Evolutionary conservation across 73 alveolate genomes (phyloP).

Genomic region (Loxodes magnus): DNA sequence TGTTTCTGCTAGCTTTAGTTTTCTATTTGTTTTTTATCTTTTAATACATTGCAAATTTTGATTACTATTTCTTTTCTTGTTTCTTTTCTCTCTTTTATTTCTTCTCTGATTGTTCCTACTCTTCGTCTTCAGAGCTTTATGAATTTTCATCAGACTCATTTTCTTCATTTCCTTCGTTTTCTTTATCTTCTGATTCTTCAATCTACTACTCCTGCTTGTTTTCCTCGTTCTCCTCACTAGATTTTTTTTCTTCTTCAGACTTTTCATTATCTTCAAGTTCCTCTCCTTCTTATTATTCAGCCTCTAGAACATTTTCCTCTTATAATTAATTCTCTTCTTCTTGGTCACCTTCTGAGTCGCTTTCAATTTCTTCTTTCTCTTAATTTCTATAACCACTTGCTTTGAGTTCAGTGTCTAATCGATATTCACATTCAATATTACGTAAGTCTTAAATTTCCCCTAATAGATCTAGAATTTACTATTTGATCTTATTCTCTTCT

Average conservation of each 20-base stretch:
- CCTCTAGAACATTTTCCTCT: slow-evolving; percentile 6
- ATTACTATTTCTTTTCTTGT: background rate
- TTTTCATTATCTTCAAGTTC: slow-evolving; percentile 17
- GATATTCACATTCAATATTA: slow-evolving; percentile 52
- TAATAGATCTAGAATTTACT: slow-evolving; percentile 19
- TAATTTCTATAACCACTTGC: slow-evolving; percentile 53
- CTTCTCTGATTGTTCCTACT: slow-evolving; percentile 2
- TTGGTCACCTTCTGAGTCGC: slow-evolving; percentile 14
- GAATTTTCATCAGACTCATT: slow-evolving; percentile 4
- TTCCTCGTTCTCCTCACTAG: slow-evolving; percentile 1
- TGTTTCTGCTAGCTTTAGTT: slow-evolving; percentile 29
- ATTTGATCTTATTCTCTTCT: too few relatives aligned
- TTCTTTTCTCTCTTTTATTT: slow-evolving; percentile 5
- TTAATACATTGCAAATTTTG: slow-evolving; percentile 14
- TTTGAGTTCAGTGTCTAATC: slow-evolving; percentile 62
- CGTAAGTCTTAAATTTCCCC: slow-evolving; percentile 51
- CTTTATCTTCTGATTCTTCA: slow-evolving; percentile 1
- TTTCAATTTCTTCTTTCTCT: slow-evolving; percentile 20
- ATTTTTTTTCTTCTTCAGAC: background rate
- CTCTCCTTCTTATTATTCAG: slow-evolving; percentile 21
- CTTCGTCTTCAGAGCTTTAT: slow-evolving; percentile 8
- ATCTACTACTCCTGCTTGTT: background rate
- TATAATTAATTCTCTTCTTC: background rate
- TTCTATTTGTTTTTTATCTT: slow-evolving; percentile 29
- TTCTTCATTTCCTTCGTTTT: slow-evolving; percentile 15